Percentiles rank a stretch among this genome's conserved stretches.
Evolutionary conservation across 1,139 yeast species (phyloP).

Genomic region (Pichia sp.): DNA sequence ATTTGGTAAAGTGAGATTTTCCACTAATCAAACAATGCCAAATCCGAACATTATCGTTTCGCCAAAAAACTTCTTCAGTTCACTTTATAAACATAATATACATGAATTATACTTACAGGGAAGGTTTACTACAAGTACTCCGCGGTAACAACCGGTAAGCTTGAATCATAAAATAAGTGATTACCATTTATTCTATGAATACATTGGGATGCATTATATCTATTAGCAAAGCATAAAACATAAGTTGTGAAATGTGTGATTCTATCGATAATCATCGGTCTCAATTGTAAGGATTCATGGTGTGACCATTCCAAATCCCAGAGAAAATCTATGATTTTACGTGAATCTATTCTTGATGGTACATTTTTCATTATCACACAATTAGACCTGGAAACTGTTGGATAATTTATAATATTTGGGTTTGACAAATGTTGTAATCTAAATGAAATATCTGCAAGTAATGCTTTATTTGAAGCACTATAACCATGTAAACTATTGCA

Average conservation of each 20-base stretch:
- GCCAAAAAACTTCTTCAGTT: background rate
- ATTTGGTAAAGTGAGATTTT: background rate
- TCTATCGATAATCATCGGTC: constrained; percentile 29
- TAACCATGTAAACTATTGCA: background rate
- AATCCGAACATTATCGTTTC: too few relatives aligned
- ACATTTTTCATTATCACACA: constrained; percentile 24
- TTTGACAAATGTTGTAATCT: background rate
- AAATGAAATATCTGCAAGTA: background rate
- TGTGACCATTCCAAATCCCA: constrained; percentile 39
- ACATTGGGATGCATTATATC: constrained; percentile 47
- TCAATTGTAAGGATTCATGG: constrained; percentile 22
- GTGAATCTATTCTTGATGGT: constrained; percentile 29
- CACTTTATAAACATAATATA: too few relatives aligned
- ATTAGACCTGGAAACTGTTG: background rate
- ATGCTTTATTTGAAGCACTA: background rate
- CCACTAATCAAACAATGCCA: background rate
- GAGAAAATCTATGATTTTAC: constrained; percentile 29
- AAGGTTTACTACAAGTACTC: constrained; percentile 23
- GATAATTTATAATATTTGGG: background rate
- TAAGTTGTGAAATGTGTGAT: constrained; percentile 32
- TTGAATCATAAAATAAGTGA: constrained; percentile 32
- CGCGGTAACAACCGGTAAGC: constrained; percentile 33
- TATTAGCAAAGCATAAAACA: constrained; percentile 44
- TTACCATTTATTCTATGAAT: constrained; percentile 51
- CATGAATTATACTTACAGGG: background rate